These are phyloP conservation scores for Lachnellula occidentalis DNA, from an alignment of 2,329 filamentous ascomycete genomes.

Conservation along the genomic window DNA sequence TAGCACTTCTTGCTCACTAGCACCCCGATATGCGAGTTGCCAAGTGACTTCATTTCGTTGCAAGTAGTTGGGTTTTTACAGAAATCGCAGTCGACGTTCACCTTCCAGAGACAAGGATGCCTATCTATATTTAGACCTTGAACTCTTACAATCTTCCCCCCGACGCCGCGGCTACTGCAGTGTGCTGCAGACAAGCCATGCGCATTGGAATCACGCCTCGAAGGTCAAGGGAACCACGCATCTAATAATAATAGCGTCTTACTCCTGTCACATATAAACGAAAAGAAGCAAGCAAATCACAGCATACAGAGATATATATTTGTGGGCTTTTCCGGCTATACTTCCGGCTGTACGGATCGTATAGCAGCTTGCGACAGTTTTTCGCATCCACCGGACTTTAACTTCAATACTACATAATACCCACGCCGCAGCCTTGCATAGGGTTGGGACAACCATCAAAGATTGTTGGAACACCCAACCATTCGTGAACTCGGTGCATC, in stretches of 20 bases:
- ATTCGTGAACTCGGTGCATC: background rate
- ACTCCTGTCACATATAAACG: background rate
- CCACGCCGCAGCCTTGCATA: background rate
- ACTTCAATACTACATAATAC: background rate
- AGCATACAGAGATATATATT: background rate
- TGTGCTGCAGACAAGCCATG: background rate
- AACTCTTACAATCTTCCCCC: background rate
- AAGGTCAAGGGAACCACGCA: background rate
- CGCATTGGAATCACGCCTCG: background rate
- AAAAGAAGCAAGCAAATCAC: conserved; percentile 1
- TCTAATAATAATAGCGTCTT: too few species aligned
- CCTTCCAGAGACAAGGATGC: background rate
- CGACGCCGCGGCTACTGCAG: conserved; percentile 2
- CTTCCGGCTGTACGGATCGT: background rate
- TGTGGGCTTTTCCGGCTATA: background rate
- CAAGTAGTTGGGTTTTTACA: conserved; percentile 1
- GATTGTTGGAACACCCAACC: background rate
- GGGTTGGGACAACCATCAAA: background rate
- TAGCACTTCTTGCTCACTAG: too few species aligned
- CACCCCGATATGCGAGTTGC: too few species aligned
- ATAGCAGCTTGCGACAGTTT: background rate
- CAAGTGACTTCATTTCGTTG: background rate
- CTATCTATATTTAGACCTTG: conserved; percentile 2
- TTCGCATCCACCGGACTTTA: background rate
- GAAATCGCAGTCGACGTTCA: background rate